Percentiles rank a stretch among this genome's conserved stretches.
phyloP scores from a whole-genome alignment of 78 protist species.

The Pigoraptor vietnamica region DNA sequence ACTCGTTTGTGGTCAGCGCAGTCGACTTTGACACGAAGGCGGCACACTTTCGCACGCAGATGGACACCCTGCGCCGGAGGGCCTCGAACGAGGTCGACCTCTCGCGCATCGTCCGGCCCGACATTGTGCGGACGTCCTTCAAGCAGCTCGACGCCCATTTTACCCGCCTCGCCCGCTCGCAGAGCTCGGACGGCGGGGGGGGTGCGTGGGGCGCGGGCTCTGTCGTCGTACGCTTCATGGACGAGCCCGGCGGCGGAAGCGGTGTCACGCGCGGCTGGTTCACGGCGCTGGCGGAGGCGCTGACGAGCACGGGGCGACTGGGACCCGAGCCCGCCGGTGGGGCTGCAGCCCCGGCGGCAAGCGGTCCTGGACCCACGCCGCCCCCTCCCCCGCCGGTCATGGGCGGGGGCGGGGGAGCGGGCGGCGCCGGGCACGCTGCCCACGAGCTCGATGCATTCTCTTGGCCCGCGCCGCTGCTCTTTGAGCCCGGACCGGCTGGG shows the following conservation, averaged over 20 bases:
- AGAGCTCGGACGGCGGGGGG: not conserved
- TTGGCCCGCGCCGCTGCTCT: not conserved
- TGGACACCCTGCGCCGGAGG: not conserved
- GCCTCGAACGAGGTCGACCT: not conserved
- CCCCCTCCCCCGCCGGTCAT: too few species aligned
- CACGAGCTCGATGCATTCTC: not conserved
- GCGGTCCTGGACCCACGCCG: too few species aligned
- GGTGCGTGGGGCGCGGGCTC: not conserved
- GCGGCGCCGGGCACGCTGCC: not conserved
- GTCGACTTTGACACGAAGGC: not conserved
- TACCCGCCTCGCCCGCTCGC: not conserved
- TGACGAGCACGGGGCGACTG: not conserved
- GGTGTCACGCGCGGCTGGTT: not conserved
- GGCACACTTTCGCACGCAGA: not conserved
- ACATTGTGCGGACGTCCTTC: not conserved
- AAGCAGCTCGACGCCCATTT: not conserved
- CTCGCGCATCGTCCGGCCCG: not conserved
- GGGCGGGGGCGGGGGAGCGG: too few species aligned
- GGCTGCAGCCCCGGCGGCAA: not conserved
- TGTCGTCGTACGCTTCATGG: not conserved
- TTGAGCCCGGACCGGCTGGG: not conserved
- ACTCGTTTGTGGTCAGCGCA: not conserved
- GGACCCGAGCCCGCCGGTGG: not conserved
- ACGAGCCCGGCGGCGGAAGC: not conserved
- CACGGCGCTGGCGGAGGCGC: constrained; percentile 1